These are phyloP conservation scores for Kuraishia ogatae DNA, from an alignment of 805 yeast species.

Conservation along the genomic window DNA sequence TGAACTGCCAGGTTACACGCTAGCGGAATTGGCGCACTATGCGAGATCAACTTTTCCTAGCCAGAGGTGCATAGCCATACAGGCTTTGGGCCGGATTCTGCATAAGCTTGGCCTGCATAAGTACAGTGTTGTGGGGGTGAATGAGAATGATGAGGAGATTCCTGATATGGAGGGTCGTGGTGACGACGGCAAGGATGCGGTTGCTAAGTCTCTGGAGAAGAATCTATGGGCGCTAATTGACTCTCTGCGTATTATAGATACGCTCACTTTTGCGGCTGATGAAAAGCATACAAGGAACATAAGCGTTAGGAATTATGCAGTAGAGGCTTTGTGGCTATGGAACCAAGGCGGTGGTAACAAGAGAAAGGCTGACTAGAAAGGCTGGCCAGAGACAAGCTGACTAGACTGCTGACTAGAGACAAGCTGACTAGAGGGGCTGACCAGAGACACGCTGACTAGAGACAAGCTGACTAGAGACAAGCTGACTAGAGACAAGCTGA, in stretches of 20 bases:
- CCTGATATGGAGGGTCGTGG: conserved; percentile 17
- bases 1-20: conserved; percentile 84
- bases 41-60: conserved; percentile 73
- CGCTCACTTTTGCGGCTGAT: conserved; percentile 60
- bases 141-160: conserved; percentile 16
- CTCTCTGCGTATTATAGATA: conserved; percentile 52
- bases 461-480: too few relatives aligned
- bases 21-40: conserved; percentile 72
- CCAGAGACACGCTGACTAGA: too few relatives aligned
- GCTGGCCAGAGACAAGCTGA: too few relatives aligned
- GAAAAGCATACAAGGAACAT: conserved; percentile 55
- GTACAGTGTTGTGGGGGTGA: conserved; percentile 23
- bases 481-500: too few relatives aligned
- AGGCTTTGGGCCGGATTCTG: conserved; percentile 78
- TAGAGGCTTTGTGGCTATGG: conserved; percentile 91
- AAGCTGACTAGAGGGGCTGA: too few relatives aligned
- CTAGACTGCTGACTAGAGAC: too few relatives aligned
- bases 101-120: conserved; percentile 66
- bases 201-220: conserved; percentile 4
- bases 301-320: conserved; percentile 73
- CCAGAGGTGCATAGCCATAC: conserved; percentile 81
- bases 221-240: conserved; percentile 68
- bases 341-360: conserved; percentile 38
- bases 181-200: conserved; percentile 31
- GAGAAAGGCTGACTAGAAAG: too few relatives aligned